These are phyloP conservation scores for Kluyveromyces starmeri DNA, from an alignment of 805 yeast genomes.

Conservation along the genomic window DNA sequence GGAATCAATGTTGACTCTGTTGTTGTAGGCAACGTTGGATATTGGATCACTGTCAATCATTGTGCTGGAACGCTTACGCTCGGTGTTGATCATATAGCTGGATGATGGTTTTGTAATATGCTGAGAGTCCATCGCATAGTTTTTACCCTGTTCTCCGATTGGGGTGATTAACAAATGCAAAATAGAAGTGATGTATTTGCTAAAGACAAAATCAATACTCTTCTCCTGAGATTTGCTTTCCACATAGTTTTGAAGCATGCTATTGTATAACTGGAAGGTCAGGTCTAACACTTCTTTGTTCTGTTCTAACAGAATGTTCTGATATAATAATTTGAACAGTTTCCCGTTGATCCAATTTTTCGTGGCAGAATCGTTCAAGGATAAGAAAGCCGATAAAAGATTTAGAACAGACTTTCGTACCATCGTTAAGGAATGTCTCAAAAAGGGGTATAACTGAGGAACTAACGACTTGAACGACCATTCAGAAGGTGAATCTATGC, in stretches of 20 bases:
- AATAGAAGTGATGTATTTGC: slow-evolving; percentile 49
- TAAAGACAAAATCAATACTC: slow-evolving; percentile 44
- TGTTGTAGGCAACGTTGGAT: slow-evolving; percentile 27
- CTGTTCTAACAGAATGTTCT: slow-evolving; percentile 84
- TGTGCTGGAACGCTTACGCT: slow-evolving; percentile 21
- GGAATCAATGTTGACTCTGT: slow-evolving; percentile 80
- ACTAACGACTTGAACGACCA: slow-evolving; percentile 65
- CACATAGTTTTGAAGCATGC: slow-evolving; percentile 41
- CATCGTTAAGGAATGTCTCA: slow-evolving; percentile 86
- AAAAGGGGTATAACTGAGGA: slow-evolving; percentile 87
- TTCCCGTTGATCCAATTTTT: slow-evolving; percentile 73
- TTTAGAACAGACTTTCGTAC: slow-evolving; percentile 84
- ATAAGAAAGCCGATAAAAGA: slow-evolving; percentile 68
- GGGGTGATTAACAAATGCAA: slow-evolving; percentile 79
- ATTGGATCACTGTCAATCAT: slow-evolving; percentile 26
- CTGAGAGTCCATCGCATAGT: slow-evolving; percentile 72
- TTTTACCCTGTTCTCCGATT: slow-evolving; percentile 84
- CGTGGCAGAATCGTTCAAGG: slow-evolving; percentile 40
- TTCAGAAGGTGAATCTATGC: slow-evolving; percentile 37
- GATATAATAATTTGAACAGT: slow-evolving; percentile 68
- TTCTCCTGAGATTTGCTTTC: slow-evolving; percentile 28
- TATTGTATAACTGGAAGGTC: slow-evolving; percentile 53
- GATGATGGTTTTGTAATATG: slow-evolving; percentile 68
- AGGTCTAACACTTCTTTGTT: slow-evolving; percentile 60
- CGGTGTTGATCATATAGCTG: slow-evolving; percentile 27